Evolutionary conservation across 2,329 filamentous ascomycete genomes (phyloP).

Genomic region (Paecilomyces variotii): DNA sequence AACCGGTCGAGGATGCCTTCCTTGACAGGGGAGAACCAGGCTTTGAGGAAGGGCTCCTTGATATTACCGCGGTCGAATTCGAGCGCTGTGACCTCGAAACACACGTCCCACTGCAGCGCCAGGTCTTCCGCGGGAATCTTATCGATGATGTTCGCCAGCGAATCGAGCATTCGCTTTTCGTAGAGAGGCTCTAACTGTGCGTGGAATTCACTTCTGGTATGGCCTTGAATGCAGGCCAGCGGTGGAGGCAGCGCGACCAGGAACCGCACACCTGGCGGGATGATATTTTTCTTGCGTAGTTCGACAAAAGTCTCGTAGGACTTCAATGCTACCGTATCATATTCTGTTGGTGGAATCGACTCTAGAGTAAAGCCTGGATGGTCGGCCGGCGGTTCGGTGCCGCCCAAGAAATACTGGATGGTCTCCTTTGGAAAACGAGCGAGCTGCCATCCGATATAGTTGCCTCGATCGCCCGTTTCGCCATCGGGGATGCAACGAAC

Average conservation of each 20-base stretch:
- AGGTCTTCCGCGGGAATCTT: slow-evolving; percentile 22
- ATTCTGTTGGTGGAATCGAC: slow-evolving; percentile 12
- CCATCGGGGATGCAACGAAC: slow-evolving; percentile 35
- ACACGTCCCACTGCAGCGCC: slow-evolving; percentile 24
- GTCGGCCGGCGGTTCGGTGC: slow-evolving; percentile 13
- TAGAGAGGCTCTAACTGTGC: slow-evolving; percentile 20
- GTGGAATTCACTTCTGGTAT: slow-evolving; percentile 10
- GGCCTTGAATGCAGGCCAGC: slow-evolving; percentile 4
- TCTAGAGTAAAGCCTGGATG: slow-evolving; percentile 6
- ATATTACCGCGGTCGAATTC: slow-evolving; percentile 12
- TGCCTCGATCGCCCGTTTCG: slow-evolving; percentile 23
- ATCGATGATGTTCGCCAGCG: slow-evolving; percentile 16
- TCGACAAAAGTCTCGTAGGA: background rate
- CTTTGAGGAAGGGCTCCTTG: slow-evolving; percentile 25
- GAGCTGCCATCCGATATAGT: background rate
- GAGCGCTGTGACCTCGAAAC: slow-evolving; percentile 7
- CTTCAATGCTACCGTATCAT: slow-evolving; percentile 13
- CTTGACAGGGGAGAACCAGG: slow-evolving; percentile 3
- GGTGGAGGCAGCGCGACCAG: slow-evolving; percentile 18
- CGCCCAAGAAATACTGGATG: slow-evolving; percentile 5
- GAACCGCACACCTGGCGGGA: background rate
- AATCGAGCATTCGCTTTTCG: slow-evolving; percentile 14
- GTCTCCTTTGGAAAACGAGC: background rate
- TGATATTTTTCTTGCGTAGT: background rate
- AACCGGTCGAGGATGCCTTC: background rate